Base-by-base conservation (phyloP, 78 protist genomes). In the Dictyostelium purpureum region DNA sequence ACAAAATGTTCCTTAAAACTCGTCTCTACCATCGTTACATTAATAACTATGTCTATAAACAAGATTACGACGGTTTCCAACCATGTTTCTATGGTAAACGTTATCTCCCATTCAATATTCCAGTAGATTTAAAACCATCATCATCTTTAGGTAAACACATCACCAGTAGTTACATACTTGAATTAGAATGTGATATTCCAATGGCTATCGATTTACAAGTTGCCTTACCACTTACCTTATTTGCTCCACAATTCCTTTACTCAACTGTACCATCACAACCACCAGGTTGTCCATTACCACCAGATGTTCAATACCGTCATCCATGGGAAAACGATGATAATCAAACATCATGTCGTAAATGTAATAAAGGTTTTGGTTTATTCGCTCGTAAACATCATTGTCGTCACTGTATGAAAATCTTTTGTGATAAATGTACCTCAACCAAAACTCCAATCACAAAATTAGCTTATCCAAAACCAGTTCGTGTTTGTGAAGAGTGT, bases 1-100 rank as follows among this genome's bases (percentile, higher is more conserved):
- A 88, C 19, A 49, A 42, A 6, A 76, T 88, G 76, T 37, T 51
- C 21, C 26, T 88, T 21, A 71, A 61, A 18, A 81, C 93, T 7
- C 93, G 71, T 37, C 74, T 76, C 33, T 88, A 77, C 28, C 77
- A 88, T 38, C 65, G 93, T 26, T 49, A 33, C 28, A 52, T 88
- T 16, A 75, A 4, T n/a, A 33, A 77, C 24, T 38, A 33, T 14
- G 81, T 88, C 24, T 67, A 75, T 59, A 77, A 76, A 52, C 85
- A 88, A 52, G 85, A 88, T 12, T 76, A 76, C 21, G 75, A 49
- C 2, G 93, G 93, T 12, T 24, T 88, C 75, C 49, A 63, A 24
- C 93, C 93, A 77, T 88, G 93, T 42, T 88, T 88, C 93, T 77
- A 59, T 65, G 93, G 93, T 19, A 77, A 77, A 24, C 82, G 93